Evolutionary conservation across 78 protist species (phyloP).

Genomic region (Blattamonas nauphoetae): DNA sequence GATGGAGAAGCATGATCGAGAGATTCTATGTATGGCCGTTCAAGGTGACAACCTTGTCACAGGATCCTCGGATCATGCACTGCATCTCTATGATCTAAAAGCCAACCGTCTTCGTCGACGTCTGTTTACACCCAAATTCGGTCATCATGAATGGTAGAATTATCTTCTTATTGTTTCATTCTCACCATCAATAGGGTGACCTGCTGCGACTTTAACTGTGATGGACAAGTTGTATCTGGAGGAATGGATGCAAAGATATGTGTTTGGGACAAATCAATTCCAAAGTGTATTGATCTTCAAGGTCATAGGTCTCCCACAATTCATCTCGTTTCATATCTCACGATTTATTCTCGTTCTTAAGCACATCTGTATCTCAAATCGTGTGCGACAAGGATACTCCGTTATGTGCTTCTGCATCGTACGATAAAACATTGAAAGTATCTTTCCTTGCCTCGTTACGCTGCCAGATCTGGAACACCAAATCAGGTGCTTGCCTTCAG

Average conservation of each 20-base stretch:
- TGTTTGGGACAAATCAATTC: slow-evolving; percentile 9
- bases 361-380: background rate
- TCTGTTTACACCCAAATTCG: background rate
- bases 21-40: background rate
- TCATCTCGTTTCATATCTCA: too few relatives aligned
- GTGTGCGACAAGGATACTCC: background rate
- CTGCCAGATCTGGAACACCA: background rate
- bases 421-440: background rate
- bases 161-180: background rate
- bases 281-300: background rate
- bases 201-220: background rate
- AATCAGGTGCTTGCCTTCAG: background rate
- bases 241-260: background rate
- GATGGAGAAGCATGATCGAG: background rate
- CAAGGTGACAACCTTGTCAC: background rate
- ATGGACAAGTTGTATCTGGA: background rate
- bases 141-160: background rate
- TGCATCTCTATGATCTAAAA: background rate
- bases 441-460: too few relatives aligned
- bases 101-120: background rate
- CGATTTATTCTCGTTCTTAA: too few relatives aligned
- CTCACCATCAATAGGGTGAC: background rate
- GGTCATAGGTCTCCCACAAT: too few relatives aligned
- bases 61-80: background rate
- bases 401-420: background rate